A percentile compares a stretch with the other conserved stretches of the same genome.
phyloP scores from a whole-genome alignment of 805 yeast genomes.

The Lachancea thermotolerans region DNA sequence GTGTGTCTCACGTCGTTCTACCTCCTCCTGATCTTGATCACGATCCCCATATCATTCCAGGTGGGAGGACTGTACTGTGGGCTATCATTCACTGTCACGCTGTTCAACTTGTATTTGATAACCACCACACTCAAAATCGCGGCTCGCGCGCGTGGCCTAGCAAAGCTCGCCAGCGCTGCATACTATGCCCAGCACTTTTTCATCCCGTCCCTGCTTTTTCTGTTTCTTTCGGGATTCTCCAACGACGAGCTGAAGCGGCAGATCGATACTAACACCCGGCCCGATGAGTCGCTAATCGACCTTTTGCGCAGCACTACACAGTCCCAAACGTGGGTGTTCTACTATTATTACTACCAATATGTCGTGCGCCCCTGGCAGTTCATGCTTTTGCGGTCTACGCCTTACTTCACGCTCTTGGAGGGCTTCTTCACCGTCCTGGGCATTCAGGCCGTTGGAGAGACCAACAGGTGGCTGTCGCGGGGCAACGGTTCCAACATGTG shows the following conservation, averaged over 20 bases:
- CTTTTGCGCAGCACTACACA: slow-evolving; percentile 4
- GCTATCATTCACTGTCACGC: slow-evolving; percentile 68
- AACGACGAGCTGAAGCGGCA: slow-evolving; percentile 25
- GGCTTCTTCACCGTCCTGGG: slow-evolving; percentile 88
- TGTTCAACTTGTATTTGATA: slow-evolving; percentile 61
- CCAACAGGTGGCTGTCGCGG: slow-evolving; percentile 55
- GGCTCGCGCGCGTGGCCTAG: slow-evolving; percentile 21
- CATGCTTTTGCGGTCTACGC: slow-evolving; percentile 72
- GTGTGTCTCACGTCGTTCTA: slow-evolving; percentile 50
- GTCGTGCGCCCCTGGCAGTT: slow-evolving; percentile 63
- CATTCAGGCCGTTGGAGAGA: slow-evolving; percentile 89
- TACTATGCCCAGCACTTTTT: slow-evolving; percentile 79
- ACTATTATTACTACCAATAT: slow-evolving; percentile 29
- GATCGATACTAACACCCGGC: slow-evolving; percentile 19
- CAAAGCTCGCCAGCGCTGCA: slow-evolving; percentile 33
- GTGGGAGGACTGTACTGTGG: slow-evolving; percentile 92
- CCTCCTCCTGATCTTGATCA: slow-evolving; percentile 59
- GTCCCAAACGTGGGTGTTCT: slow-evolving; percentile 25
- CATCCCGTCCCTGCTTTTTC: slow-evolving; percentile 72
- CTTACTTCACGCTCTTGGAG: slow-evolving; percentile 81
- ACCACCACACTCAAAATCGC: slow-evolving; percentile 67
- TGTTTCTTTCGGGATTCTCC: slow-evolving; percentile 53
- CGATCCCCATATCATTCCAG: slow-evolving; percentile 90
- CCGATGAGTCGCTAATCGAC: slow-evolving; percentile 18
- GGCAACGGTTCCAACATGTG: slow-evolving; percentile 61